Evolutionary conservation across 805 yeast genomes (phyloP), one percentile per base, ranked within the genome.

Genomic region (Yamadazyma akitaensis): DNA sequence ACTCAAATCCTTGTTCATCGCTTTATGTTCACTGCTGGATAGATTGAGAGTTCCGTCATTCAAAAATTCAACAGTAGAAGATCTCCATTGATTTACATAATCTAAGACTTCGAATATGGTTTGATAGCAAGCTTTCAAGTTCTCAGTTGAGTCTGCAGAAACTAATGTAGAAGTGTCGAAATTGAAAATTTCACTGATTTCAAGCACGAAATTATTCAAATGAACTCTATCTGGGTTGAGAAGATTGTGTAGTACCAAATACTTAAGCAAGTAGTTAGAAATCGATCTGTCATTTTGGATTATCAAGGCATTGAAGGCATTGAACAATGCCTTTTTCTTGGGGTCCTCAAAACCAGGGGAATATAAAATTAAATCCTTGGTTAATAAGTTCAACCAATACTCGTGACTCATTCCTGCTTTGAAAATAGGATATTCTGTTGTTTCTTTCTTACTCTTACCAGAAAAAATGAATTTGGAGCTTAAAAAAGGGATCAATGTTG

Each of bases 21-120:
- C 2, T 13, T 33, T 41, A 11, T 19, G 31, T 9, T 44, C 46
- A 34, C 19, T 16, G 11, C 41, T 42, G 10, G 43, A 42, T 13
- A 25, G 18, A n/a, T 13, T 42, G 2, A 34, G 4, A 34, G 33
- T 45, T 21, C 42, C 44, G 17, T 47, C 38, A 16, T 43, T 49
- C 25, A 65, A 43, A 41, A 55, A 54, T 37, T 69, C 68, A 0
- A 69, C 63, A 2, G 73, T 69, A 9, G 66, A 58, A 1, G 76
- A 67, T n/a, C 61, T 58, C 96, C 97, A 90, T 54, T 85, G 88
- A 48, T 83, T 80, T 51, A 90, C 80, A 58, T 90, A 89, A 57
- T 94, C 98, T 24, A 91, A 66, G 3, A 91, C 81, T 35, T 82
- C 80, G 56, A 94, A 89, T 0, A 90, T 76, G 0, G 89, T 72